A percentile compares a stretch with the other conserved stretches of the same genome.
These are phyloP conservation scores for Candida dajiaensis DNA, from an alignment of 805 yeast species.

Conservation along the genomic window DNA sequence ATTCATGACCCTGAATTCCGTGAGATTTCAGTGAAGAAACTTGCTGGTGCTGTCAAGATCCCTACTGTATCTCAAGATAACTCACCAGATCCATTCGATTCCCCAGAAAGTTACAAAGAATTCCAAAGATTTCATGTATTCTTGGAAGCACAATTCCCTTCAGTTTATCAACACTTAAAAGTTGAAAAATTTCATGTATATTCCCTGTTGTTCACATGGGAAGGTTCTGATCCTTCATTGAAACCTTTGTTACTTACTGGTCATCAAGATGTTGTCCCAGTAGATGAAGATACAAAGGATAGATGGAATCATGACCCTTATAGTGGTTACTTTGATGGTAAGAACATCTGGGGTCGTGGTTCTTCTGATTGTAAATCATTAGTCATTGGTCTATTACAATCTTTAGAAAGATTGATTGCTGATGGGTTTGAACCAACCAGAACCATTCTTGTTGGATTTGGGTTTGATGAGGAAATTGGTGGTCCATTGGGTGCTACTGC, in stretches of 20 bases:
- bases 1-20: conserved; percentile 29
- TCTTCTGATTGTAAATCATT: conserved; percentile 66
- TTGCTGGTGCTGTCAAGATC: conserved; percentile 45
- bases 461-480: conserved; percentile 70
- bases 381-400: conserved; percentile 55
- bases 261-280: conserved; percentile 81
- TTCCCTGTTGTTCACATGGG: conserved; percentile 59
- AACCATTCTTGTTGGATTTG: conserved; percentile 56
- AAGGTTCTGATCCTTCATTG: conserved; percentile 43
- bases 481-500: conserved; percentile 56
- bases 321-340: conserved; percentile 58
- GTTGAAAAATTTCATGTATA: conserved; percentile 53
- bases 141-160: conserved; percentile 49
- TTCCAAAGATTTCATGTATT: conserved; percentile 42
- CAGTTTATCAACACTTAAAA: conserved; percentile 39
- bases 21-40: conserved; percentile 32
- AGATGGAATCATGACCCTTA: conserved; percentile 68
- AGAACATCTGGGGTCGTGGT: conserved; percentile 67
- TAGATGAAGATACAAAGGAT: conserved; percentile 46
- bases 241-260: conserved; percentile 70
- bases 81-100: conserved; percentile 1
- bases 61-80: conserved; percentile 31
- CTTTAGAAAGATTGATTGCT: conserved; percentile 45
- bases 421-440: conserved; percentile 46
- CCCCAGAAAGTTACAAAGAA: conserved; percentile 26